Conservation (phyloP, 345 rosid species). For the Populus alba region DNA sequence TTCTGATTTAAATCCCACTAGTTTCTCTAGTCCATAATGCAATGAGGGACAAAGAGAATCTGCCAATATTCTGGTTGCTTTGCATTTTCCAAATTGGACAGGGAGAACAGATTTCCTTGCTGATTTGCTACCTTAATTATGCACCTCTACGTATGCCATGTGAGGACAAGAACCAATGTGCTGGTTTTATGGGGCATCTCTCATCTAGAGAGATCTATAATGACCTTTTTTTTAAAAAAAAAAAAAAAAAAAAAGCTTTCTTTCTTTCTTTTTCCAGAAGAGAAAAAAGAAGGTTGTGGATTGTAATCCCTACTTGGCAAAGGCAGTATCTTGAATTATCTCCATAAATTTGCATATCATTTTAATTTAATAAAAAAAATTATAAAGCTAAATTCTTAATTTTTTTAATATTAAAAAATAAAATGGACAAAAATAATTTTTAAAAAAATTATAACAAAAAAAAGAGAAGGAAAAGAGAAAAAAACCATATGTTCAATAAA, state of each 20-base stretch:
- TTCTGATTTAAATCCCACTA: too few relatives aligned
- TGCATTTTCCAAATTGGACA: not conserved
- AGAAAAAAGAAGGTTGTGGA: not conserved
- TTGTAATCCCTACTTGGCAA: not conserved
- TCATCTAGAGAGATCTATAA: not conserved
- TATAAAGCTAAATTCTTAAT: too few relatives aligned
- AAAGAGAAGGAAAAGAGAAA: too few relatives aligned
- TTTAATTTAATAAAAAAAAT: too few relatives aligned
- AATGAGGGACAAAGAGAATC: too few relatives aligned
- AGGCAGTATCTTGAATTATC: too few relatives aligned
- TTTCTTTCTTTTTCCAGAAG: too few relatives aligned
- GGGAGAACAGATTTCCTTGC: not conserved
- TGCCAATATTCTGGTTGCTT: too few relatives aligned
- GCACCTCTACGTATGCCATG: not conserved
- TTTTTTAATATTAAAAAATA: too few relatives aligned
- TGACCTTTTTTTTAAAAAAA: not conserved
- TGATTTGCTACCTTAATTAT: not conserved
- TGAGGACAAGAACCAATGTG: not conserved
- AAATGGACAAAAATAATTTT: too few relatives aligned
- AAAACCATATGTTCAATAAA: too few relatives aligned
- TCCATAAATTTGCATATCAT: accelerated
- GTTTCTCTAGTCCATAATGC: too few relatives aligned
- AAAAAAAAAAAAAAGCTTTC: not conserved
- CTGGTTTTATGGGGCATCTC: slow-evolving; percentile 4
- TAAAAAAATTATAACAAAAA: not conserved